Base-by-base conservation (phyloP, 768 basidiomycete species). In the Agrocybe chaxingu region DNA sequence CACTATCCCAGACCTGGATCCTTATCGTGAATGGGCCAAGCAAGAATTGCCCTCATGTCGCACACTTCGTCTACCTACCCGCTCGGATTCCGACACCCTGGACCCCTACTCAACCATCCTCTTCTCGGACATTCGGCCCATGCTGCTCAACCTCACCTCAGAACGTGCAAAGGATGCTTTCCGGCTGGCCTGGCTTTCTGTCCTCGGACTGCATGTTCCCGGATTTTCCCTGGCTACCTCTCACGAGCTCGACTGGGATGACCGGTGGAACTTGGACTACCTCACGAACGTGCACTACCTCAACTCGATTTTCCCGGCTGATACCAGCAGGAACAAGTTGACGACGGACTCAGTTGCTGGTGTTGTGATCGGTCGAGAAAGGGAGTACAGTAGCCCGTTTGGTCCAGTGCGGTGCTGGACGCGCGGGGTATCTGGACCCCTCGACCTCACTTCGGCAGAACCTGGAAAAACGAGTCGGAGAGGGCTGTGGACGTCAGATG, bases 61-160 rank as follows among this genome's bases (percentile, higher is more conserved):
- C 19, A 56, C 51, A 19, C 64, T 66, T 16, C 60, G 65, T 36
- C 57, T 83, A 2, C 82, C 89, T n/a, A 65, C 72, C 6, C 80
- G 83, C 43, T 80, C 84, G 2, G 67, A 69, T 7, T 72, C 83
- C 50, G 72, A 77, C 4, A 69, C 69, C 13, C 70, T 69, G 13
- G 91, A 93, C 62, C 91, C 90, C 5, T 90, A 88, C 59, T 71
- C 82, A 2, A 81, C 77, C 3, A 76, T 92, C 31, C 67, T 93
- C 11, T 87, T 93, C 63, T 74, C 79, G 32, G 91, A 93, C 59
- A 76, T 93, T 53, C 79, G 80, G 16, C 65, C 78, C 3, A 65
- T 83, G 30, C 64, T 92, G 10, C 65, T 89, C 40, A 54, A 72
- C 42, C 51, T 87, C 40, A 66, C 63, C 10, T 73, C 76, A 12